phyloP scores from a whole-genome alignment of 1,284 basidiomycete species.

The Naganishia sp. region DNA sequence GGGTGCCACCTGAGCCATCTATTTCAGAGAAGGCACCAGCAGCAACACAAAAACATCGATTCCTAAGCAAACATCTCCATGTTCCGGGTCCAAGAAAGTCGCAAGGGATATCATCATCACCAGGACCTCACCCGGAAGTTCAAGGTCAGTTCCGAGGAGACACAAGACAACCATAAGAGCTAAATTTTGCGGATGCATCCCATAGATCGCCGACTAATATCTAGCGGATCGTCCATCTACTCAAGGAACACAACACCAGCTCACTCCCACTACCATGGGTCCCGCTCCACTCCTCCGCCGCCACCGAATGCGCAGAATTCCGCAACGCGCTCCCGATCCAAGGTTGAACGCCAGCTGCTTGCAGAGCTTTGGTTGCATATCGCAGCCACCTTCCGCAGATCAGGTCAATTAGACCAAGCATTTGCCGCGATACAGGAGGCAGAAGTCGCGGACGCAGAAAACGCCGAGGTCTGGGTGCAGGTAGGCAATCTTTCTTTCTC shows the following conservation, averaged over 20 bases:
- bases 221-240: constrained; percentile 76
- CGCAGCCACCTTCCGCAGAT: constrained; percentile 87
- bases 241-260: constrained; percentile 59
- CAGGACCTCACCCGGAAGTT: background rate
- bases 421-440: constrained; percentile 92
- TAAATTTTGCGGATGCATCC: too few relatives aligned
- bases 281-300: constrained; percentile 37
- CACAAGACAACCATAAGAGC: background rate
- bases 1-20: too few relatives aligned
- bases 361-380: constrained; percentile 91
- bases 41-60: constrained; percentile 31
- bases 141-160: background rate
- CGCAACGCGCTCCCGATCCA: constrained; percentile 51
- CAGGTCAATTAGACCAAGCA: constrained; percentile 85
- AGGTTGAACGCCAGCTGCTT: constrained; percentile 70
- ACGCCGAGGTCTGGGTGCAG: constrained; percentile 92
- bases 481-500: constrained; percentile 55
- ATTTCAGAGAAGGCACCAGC: constrained; percentile 12
- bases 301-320: constrained; percentile 35
- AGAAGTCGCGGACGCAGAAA: constrained; percentile 80
- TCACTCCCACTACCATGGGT: constrained; percentile 31
- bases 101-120: background rate
- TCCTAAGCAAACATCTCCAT: constrained; percentile 49
- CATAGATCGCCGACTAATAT: constrained; percentile 42
- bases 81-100: constrained; percentile 37